These are phyloP conservation scores for Phytopythium kandeliae DNA, from an alignment of 352 stramenopile genomes.

Conservation along the genomic window DNA sequence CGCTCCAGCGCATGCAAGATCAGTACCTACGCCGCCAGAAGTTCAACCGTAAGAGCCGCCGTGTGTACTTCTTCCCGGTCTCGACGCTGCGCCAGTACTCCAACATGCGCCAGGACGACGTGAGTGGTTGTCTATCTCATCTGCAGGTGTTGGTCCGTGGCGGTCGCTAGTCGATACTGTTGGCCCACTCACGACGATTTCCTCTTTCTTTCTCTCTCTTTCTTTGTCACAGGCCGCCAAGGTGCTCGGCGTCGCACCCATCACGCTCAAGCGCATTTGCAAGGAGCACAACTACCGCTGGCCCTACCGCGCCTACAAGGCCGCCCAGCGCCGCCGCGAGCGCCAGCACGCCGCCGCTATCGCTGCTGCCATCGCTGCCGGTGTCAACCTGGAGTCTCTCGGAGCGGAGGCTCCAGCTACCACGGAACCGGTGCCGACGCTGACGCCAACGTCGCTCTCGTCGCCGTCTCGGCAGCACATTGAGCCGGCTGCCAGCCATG, in stretches of 20 bases:
- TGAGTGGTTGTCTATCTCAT: background rate
- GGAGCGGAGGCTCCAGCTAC: background rate
- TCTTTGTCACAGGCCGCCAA: constrained; percentile 21
- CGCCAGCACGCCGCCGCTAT: background rate
- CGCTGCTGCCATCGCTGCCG: constrained; percentile 1
- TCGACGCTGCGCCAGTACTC: constrained; percentile 31
- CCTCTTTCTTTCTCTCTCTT: background rate
- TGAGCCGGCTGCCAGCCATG: too few relatives aligned
- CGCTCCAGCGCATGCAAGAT: background rate
- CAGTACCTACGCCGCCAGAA: constrained; percentile 1
- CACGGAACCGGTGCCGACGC: background rate
- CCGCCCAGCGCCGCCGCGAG: constrained; percentile 1
- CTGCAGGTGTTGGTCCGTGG: too few relatives aligned
- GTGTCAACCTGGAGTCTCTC: background rate
- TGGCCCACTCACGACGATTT: background rate
- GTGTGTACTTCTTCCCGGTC: constrained; percentile 39
- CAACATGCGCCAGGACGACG: constrained; percentile 44
- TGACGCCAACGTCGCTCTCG: background rate
- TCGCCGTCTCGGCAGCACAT: background rate
- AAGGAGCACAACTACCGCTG: constrained; percentile 34
- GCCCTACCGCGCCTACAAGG: constrained; percentile 44
- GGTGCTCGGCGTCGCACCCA: constrained; percentile 30
- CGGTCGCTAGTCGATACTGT: too few relatives aligned
- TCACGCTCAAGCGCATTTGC: constrained; percentile 69
- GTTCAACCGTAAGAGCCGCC: constrained; percentile 28